phyloP scores from a whole-genome alignment of 805 yeast genomes.

The Cyberlindnera amylophila region DNA sequence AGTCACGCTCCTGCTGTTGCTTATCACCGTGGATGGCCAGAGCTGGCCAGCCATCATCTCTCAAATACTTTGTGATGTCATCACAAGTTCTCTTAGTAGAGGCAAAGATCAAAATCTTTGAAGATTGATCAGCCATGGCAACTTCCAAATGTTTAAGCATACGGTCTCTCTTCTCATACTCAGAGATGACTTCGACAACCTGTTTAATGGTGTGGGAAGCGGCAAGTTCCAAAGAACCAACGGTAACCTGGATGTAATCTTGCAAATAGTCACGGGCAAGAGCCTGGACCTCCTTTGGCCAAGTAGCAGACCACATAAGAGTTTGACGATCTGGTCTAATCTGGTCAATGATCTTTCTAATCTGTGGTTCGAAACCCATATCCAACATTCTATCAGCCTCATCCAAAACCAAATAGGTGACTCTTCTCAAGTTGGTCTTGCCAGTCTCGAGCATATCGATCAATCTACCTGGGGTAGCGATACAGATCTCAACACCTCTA shows the following conservation, averaged over 20 bases:
- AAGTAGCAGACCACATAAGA: conserved; percentile 99
- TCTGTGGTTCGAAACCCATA: conserved; percentile 99
- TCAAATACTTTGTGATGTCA: conserved; percentile 83
- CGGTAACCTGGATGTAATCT: conserved; percentile 93
- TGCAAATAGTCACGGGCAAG: conserved; percentile 87
- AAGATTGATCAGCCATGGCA: conserved; percentile 65
- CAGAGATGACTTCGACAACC: conserved; percentile 84
- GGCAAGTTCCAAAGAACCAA: conserved; percentile 93
- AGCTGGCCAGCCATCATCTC: conserved; percentile 98
- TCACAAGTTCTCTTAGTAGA: conserved; percentile 99
- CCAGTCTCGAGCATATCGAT: conserved; percentile 95
- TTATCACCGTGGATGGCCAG: conserved; percentile 98
- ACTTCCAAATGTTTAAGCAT: conserved; percentile 76
- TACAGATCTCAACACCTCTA: conserved; percentile 92
- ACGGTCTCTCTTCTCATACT: conserved; percentile 92
- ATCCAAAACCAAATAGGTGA: conserved; percentile 93
- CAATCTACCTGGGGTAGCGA: conserved; percentile 99
- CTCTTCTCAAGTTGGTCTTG: conserved; percentile 92
- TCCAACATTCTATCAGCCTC: conserved; percentile 99
- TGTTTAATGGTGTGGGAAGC: conserved; percentile 97
- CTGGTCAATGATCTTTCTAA: conserved; percentile 95
- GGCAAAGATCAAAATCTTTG: conserved; percentile 84
- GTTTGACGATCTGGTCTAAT: conserved; percentile 99
- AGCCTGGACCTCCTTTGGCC: conserved; percentile 98
- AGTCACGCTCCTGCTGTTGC: conserved; percentile 96